phyloP scores from a whole-genome alignment of 148 eudicot species.

The Rheum nobile region DNA sequence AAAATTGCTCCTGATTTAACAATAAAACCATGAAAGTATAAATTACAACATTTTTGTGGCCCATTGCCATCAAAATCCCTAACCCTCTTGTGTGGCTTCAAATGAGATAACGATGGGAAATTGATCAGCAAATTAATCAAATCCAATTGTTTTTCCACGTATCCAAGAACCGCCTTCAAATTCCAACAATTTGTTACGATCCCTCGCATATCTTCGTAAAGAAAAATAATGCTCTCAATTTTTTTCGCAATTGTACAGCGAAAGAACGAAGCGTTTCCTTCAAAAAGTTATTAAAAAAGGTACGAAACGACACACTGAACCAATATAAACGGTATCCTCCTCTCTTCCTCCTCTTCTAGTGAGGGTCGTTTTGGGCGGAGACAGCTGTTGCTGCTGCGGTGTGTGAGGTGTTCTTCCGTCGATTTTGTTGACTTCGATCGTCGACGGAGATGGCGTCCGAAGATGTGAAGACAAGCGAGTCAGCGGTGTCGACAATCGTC shows the following conservation, averaged over 20 bases:
- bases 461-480: constrained; percentile 60
- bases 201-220: neutral
- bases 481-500: constrained; percentile 55
- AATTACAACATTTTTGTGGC: neutral
- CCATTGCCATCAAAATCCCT: neutral
- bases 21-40: neutral
- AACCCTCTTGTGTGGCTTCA: neutral
- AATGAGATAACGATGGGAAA: neutral
- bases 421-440: constrained; percentile 6
- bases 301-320: neutral
- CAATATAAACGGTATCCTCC: neutral
- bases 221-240: neutral
- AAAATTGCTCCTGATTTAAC: neutral
- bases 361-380: neutral
- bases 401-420: neutral
- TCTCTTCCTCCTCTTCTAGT: neutral
- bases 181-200: neutral
- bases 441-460: constrained; percentile 60
- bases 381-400: neutral
- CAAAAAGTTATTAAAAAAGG: too few species aligned
- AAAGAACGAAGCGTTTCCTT: neutral
- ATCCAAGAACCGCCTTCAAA: neutral
- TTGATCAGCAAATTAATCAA: neutral
- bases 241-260: too few species aligned
- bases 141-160: neutral